Base-by-base conservation (phyloP, 208 protist genomes). In the Crithidia expoeki region DNA sequence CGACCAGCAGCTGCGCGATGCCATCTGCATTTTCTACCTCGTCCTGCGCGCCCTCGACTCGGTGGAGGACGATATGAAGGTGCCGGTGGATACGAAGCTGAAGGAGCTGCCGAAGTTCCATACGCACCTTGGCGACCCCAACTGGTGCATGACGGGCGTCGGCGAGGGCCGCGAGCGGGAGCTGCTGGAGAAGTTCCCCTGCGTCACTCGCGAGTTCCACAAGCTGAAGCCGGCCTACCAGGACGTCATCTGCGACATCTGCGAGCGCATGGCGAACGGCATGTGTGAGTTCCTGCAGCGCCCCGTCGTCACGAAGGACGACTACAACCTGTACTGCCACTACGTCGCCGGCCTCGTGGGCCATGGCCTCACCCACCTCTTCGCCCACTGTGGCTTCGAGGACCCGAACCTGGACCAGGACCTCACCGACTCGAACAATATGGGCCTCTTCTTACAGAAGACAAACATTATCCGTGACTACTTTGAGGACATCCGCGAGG, bases 391-490 rank as follows among this genome's bases (percentile, higher is more conserved):
- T 63, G 92, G 88, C 38, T 83, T 98, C 21, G 95, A 98, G 75
- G 77, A 90, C 61, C 30, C 76, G 23, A 51, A 51, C 52, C 51
- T 97, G 9, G 81, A 73, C 47, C 58, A 89, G 1, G 74, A 93
- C 40, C 74, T 96, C 11, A 79, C 84, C 38, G 65, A 86, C 25
- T 77, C 94, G 16, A 98, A 98, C 68, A 74, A 86, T 60, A 99
- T 99, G 98, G 98, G 98, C 6, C 88, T 99, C 17, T 98, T 99
- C 60, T 74, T 99, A 61, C 98, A 99, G 79, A 99, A 99, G 81
- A 98, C 95, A 0, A 99, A 99, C 78, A 99, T 99, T 77, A 98
- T 98, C 49, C 88, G 98, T 28, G 98, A 99, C 86, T 99, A 98
- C 71, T 89, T 96, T 30, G 98, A 99, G 81, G 98, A 99, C 73